phyloP scores from a whole-genome alignment of 768 basidiomycete genomes.

The Leucocoprinus sp. region DNA sequence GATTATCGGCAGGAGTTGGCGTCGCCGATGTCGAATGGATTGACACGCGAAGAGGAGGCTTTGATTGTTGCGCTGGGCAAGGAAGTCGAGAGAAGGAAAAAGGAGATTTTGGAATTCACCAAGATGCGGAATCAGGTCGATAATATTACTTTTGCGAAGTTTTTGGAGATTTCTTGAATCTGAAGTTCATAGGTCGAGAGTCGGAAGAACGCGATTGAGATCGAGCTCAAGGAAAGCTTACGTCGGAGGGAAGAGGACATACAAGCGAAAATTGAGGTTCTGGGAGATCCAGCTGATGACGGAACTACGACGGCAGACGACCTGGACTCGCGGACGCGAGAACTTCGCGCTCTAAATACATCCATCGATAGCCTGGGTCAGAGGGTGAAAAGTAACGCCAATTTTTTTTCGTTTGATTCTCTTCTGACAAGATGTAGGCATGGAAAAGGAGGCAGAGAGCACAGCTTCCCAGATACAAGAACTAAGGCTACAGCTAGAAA shows the following conservation, averaged over 20 bases:
- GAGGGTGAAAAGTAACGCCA: slow-evolving; percentile 29
- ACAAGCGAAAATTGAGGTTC: slow-evolving; percentile 61
- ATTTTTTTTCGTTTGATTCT: neutral
- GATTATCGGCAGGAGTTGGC: slow-evolving; percentile 64
- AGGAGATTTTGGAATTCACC: slow-evolving; percentile 58
- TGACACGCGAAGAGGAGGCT: slow-evolving; percentile 66
- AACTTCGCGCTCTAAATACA: slow-evolving; percentile 57
- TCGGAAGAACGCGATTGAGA: slow-evolving; percentile 76
- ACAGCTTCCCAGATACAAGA: slow-evolving; percentile 58
- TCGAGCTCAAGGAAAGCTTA: slow-evolving; percentile 88
- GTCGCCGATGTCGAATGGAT: slow-evolving; percentile 64
- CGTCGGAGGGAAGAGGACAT: slow-evolving; percentile 75
- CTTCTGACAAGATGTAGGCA: slow-evolving; percentile 40
- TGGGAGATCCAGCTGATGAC: slow-evolving; percentile 57
- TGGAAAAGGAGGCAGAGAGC: slow-evolving; percentile 68
- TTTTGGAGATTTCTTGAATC: neutral
- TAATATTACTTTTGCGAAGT: neutral
- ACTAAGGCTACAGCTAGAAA: slow-evolving; percentile 57
- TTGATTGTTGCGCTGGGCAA: slow-evolving; percentile 59
- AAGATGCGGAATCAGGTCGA: slow-evolving; percentile 65
- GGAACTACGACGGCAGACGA: slow-evolving; percentile 49
- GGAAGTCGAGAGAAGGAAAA: slow-evolving; percentile 70
- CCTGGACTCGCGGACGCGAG: slow-evolving; percentile 58
- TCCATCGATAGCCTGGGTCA: slow-evolving; percentile 57
- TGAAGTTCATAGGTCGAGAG: slow-evolving; percentile 49